Percentiles rank a stretch among this genome's conserved stretches.
These are phyloP conservation scores for Daldinia bambusicola DNA, from an alignment of 495 filamentous ascomycete genomes.

Conservation along the genomic window DNA sequence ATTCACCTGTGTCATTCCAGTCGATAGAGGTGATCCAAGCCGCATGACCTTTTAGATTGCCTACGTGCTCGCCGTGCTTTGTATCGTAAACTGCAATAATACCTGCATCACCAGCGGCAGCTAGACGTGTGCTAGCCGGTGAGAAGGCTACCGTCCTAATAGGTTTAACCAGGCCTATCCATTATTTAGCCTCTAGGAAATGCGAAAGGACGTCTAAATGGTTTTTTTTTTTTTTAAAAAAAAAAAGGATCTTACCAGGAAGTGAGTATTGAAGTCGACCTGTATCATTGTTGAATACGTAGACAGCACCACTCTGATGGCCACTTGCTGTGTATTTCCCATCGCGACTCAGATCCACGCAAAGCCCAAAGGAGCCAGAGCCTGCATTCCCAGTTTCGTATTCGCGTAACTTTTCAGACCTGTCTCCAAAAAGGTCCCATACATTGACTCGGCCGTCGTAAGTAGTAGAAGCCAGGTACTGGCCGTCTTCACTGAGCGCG, in stretches of 20 bases:
- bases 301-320: conserved; percentile 92
- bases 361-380: conserved; percentile 76
- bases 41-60: conserved; percentile 78
- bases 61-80: conserved; percentile 89
- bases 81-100: conserved; percentile 94
- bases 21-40: conserved; percentile 90
- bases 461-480: conserved; percentile 81
- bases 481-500: conserved; percentile 81
- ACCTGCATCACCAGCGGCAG: conserved; percentile 90
- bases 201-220: background rate
- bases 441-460: conserved; percentile 87
- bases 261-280: conserved; percentile 87
- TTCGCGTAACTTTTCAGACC: conserved; percentile 69
- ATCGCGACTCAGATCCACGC: conserved; percentile 80
- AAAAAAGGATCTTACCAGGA: conserved; percentile 65
- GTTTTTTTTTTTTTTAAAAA: too few species aligned
- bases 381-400: conserved; percentile 88
- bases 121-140: conserved; percentile 82
- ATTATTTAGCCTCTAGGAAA: conserved; percentile 19
- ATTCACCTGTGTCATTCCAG: conserved; percentile 95
- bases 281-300: conserved; percentile 92
- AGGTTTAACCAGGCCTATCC: conserved; percentile 80
- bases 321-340: conserved; percentile 89
- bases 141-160: conserved; percentile 88
- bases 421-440: conserved; percentile 73